Base-by-base conservation (phyloP, 352 stramenopile species). In the Pythium aquatile region DNA sequence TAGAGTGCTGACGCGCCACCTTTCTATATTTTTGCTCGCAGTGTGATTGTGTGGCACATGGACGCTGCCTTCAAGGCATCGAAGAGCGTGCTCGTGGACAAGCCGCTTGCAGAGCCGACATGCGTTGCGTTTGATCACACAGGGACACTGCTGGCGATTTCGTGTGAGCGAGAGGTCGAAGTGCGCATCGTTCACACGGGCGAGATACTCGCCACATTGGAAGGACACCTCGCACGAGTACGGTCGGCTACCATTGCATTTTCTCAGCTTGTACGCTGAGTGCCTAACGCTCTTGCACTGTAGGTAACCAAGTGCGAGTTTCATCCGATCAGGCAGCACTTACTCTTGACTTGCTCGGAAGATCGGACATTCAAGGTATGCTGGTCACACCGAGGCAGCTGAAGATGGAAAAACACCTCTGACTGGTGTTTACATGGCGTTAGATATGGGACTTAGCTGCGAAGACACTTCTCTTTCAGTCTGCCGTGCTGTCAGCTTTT, bases 321-420 rank as follows among this genome's bases (percentile, higher is more conserved):
- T 65, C 83, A 93, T 29, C 81, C 84, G 33, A 76, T 84, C 3
- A 73, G 83, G 14, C 79, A 79, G 20, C 82, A 92, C 46, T 56
- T 91, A 42, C 61, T 94, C 47, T 54, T 94, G 54, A 92, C 86
- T 2, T 76, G 73, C 40, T 94, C 84, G 0, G 86, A 94, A 69
- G 86, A 93, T 67, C 83, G 84, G 17, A 94, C 86, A 16, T 94
- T 93, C 63, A 94, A 93, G 72, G 85, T 91, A 54, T 1, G 44
- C 24, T 42, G 17, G 13, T 42, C 9, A 13, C 37, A 17, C 37
- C 17, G 10, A 35, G 5, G 32, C 32, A 4, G 33, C 9, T 39
- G 33, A 11, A 39, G 13, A 39, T 42, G 37, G 37, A 42, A n/a
- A 5, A 5, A 13, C 37, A 51, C 6, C n/a, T 14, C 6, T 5